phyloP scores from a whole-genome alignment of 2,329 filamentous ascomycete species.

The Grosmannia huntii region DNA sequence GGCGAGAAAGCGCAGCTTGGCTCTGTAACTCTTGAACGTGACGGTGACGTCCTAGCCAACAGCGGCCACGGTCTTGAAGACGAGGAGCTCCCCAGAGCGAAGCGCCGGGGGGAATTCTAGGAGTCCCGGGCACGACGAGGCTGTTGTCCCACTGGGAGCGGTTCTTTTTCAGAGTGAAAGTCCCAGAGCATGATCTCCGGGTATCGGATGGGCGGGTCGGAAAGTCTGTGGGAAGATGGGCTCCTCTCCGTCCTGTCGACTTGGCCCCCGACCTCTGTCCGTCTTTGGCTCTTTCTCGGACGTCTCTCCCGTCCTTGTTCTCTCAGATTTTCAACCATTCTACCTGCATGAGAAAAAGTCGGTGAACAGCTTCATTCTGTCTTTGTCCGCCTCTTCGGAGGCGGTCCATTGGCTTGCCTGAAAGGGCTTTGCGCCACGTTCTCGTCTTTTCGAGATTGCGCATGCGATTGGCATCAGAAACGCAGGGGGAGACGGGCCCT shows the following conservation, averaged over 20 bases:
- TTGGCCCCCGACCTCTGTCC: not conserved
- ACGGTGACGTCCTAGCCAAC: not conserved
- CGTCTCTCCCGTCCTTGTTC: not conserved
- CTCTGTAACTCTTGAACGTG: not conserved
- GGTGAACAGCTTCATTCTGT: conserved; percentile 15
- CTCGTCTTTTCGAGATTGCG: conserved; percentile 4
- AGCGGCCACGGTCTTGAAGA: not conserved
- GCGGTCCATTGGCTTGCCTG: conserved; percentile 8
- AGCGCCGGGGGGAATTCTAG: not conserved
- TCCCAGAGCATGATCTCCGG: not conserved
- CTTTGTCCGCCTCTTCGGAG: not conserved
- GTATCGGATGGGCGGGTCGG: not conserved
- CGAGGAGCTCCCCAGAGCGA: not conserved
- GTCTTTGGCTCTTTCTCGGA: not conserved
- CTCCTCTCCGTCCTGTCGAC: not conserved
- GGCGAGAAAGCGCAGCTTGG: no score
- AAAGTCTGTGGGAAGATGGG: not conserved
- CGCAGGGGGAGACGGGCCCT: conserved; percentile 9
- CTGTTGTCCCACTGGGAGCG: not conserved
- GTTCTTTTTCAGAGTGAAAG: not conserved
- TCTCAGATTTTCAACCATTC: conserved; percentile 2
- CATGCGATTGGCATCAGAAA: conserved; percentile 15
- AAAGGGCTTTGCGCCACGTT: conserved; percentile 13
- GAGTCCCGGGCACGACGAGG: not conserved
- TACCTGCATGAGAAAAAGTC: conserved; percentile 15